Conservation (phyloP, 345 rosid species). For the Rubroshorea leprosula region DNA sequence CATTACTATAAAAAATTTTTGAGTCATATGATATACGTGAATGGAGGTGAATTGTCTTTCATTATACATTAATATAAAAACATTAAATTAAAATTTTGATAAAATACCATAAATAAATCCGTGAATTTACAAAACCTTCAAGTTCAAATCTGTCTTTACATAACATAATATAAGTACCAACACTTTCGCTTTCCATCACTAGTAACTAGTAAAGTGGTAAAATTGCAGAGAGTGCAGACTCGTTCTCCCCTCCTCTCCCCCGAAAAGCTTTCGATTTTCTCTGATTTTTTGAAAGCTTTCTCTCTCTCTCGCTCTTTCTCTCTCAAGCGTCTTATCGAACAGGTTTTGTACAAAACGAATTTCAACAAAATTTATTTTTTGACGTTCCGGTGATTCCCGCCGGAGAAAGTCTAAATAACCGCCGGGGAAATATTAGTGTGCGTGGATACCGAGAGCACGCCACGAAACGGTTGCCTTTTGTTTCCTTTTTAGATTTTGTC, state of each 20-base stretch:
- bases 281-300: background rate
- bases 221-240: conserved; percentile 4
- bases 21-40: no score
- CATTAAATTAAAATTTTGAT: background rate
- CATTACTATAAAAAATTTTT: no score
- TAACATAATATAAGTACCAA: conserved; percentile 15
- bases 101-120: conserved; percentile 20
- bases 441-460: background rate
- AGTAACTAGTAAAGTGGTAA: no score
- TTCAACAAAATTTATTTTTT: background rate
- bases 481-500: background rate
- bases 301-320: conserved; percentile 14
- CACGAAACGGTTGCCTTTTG: background rate
- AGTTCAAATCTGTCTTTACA: conserved; percentile 33
- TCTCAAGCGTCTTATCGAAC: conserved; percentile 27
- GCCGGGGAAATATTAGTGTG: background rate
- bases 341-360: conserved; percentile 17
- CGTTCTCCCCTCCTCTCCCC: conserved; percentile 11
- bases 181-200: conserved; percentile 20
- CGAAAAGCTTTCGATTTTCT: background rate
- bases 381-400: conserved; percentile 13
- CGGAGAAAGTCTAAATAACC: background rate
- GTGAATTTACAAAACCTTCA: conserved; percentile 5
- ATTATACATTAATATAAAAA: conserved; percentile 27
- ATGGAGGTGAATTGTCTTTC: no score